Base-by-base conservation (phyloP, 2,329 filamentous ascomycete genomes). In the Fusarium neocosmosporiellum region DNA sequence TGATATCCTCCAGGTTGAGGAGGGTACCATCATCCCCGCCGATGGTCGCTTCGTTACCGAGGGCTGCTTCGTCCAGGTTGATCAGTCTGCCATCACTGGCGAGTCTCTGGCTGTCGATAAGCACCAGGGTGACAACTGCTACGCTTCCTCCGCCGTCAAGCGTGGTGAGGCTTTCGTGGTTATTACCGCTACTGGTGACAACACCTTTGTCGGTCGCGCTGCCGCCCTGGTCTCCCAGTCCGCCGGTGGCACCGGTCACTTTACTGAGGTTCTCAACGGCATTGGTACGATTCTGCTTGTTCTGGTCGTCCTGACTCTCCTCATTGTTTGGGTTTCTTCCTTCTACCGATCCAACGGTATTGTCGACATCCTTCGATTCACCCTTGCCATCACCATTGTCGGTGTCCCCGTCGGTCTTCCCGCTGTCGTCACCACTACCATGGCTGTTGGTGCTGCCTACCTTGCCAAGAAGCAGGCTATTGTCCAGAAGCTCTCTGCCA, bases 351-450 rank as follows among this genome's bases (percentile, higher is more conserved):
- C 93, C 79, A 95, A 96, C 84, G 83, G 81, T 66, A 97, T 96
- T 72, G 91, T 95, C 71, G 84, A 84, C 7, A 97, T 97, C 68
- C 90, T 97, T 55, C 88, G 93, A 74, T 96, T 94, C 86, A 96
- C 94, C 63, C 88, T 97, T 50, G 94, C 93, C 75, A 95, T 97
- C 78, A 96, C 94, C 78, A 96, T 97, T 74, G 93, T 97, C 71
- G 94, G 94, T 89, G 94, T 97, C 29, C 94, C 94, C 63, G 94
- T 97, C 84, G 94, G 94, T 91, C 93, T 97, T 74, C 94, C 94
- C 69, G 94, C 94, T 77, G 94, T 97, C 85, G 94, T 97, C 69
- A 97, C 95, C 78, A 97, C 94, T 77, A 97, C 94, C 81, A 96
- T 97, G 94, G 94, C 94, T 81, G 94, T 97, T 82, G 94, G 94